Evolutionary conservation across 176 grass and related monocot genomes (phyloP).

Genomic region (Alloteropsis semialata): DNA sequence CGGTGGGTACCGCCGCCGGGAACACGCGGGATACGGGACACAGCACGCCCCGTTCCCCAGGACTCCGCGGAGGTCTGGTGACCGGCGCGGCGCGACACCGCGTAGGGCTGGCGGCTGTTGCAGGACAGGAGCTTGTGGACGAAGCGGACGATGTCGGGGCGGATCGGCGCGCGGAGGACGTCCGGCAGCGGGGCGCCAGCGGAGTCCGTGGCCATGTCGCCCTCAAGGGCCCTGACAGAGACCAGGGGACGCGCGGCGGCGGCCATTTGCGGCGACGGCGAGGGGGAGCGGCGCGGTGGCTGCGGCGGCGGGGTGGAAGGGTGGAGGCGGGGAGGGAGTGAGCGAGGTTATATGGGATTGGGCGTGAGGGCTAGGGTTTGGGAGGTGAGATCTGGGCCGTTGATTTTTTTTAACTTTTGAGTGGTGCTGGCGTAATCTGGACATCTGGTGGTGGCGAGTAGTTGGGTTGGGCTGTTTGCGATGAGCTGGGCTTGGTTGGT

Average conservation of each 20-base stretch:
- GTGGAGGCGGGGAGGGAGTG: background rate
- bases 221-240: constrained; percentile 53
- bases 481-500: background rate
- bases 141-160: constrained; percentile 48
- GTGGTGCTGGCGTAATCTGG: background rate
- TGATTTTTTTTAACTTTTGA: background rate
- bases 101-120: constrained; percentile 85
- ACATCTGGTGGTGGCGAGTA: background rate
- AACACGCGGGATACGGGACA: constrained; percentile 84
- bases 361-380: constrained; percentile 23
- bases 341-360: background rate
- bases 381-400: constrained; percentile 12
- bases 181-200: constrained; percentile 41
- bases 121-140: constrained; percentile 48
- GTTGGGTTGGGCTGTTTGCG: background rate
- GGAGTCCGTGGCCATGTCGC: constrained; percentile 49
- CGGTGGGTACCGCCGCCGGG: constrained; percentile 77
- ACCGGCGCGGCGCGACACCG: constrained; percentile 67
- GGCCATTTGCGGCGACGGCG: constrained; percentile 40
- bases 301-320: background rate
- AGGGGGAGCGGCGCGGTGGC: background rate
- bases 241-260: constrained; percentile 54
- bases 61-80: constrained; percentile 90
- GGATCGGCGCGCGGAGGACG: constrained; percentile 51
- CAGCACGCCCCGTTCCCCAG: constrained; percentile 73